Base-by-base conservation (phyloP, 129 eudicot species). In the Silybum marianum region DNA sequence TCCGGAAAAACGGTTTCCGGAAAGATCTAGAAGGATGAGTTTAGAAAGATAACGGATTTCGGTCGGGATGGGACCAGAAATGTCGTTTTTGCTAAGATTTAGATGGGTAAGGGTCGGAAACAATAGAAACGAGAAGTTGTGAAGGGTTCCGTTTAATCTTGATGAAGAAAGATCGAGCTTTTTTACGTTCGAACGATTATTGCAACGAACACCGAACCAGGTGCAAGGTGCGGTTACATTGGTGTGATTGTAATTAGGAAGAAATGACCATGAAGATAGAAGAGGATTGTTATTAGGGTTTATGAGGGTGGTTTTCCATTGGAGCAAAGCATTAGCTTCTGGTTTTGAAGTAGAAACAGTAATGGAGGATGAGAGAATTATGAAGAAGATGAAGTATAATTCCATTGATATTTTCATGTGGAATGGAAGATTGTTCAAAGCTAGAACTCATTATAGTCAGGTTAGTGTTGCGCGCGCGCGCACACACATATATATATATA, bases 181-280 rank as follows among this genome's bases (percentile, higher is more conserved):
- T 63, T 25, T 10, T 62, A 88, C 71, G 40, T 75, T 24, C 46
- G 71, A 82, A 16, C 16, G 51, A 38, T 51, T 6, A 40, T 78
- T 58, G 77, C 90, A 87, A 24, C 51, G 76, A 74, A 87, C 82
- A 2, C 90, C 88, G 14, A 34, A 84, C 90, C 88, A 88, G 24
- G 69, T 74, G 85, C 91, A 88, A 60, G 85, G 84, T 44, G 60
- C 18, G 78, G 40, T 54, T 6, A 62, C 76, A 10, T 54, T 44
- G 36, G 36, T 32, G 36, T 32, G 36, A 74, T 82, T 78, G 14
- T 38, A 6, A 38, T 60, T 18, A 25, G 71, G 82, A 60, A 30
- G 16, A 44, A 81, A 66, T 10, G 79, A 68, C 88, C 88, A 81
- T 70, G 87, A 84, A 72, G 80, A 63, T 40, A 76, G 73, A 9